These are phyloP conservation scores for Hymenoscyphus albidus DNA, from an alignment of 2,329 filamentous ascomycete genomes.

Conservation along the genomic window DNA sequence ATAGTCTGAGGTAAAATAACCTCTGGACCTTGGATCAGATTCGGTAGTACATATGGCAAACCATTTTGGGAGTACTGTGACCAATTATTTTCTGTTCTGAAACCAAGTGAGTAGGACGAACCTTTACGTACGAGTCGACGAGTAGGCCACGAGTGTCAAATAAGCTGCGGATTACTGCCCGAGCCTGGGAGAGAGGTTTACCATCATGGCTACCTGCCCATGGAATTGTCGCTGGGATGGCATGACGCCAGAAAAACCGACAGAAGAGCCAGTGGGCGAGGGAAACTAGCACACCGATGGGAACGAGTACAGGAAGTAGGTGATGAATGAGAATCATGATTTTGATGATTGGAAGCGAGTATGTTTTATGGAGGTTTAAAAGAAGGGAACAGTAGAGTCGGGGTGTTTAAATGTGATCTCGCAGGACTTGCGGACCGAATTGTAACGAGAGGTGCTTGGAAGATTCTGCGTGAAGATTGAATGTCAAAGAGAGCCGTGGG, in stretches of 20 bases:
- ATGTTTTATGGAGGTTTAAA: not conserved
- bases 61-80: slow-evolving; percentile 42
- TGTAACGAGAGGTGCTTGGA: not conserved
- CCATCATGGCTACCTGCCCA: slow-evolving; percentile 18
- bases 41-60: slow-evolving; percentile 41
- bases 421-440: not conserved
- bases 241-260: slow-evolving; percentile 19
- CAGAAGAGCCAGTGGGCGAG: slow-evolving; percentile 13
- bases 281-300: not conserved
- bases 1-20: slow-evolving; percentile 41
- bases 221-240: slow-evolving; percentile 17
- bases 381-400: no score
- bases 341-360: not conserved
- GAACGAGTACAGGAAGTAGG: not conserved
- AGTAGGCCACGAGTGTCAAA: slow-evolving; percentile 21
- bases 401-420: not conserved
- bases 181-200: slow-evolving; percentile 16
- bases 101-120: slow-evolving; percentile 7
- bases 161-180: slow-evolving; percentile 18
- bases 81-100: slow-evolving; percentile 6
- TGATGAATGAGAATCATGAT: not conserved
- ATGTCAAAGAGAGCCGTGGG: not conserved
- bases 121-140: slow-evolving; percentile 23
- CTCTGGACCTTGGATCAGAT: slow-evolving; percentile 39
- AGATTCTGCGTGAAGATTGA: not conserved